Evolutionary conservation across 371 early-diverging fungal species (phyloP).

Genomic region (Syncephalastrum contaminatum): DNA sequence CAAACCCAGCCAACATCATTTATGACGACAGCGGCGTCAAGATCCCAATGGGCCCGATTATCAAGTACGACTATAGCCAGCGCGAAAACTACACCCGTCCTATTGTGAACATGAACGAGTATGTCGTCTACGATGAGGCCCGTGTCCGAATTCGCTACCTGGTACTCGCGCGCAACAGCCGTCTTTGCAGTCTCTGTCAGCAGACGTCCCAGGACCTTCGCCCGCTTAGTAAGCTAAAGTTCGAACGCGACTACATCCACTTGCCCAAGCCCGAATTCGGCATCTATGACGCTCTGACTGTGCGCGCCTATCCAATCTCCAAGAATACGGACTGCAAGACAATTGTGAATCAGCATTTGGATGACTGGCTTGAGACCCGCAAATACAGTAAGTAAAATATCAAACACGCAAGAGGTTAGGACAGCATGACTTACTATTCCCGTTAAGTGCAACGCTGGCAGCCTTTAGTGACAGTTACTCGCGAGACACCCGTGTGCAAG

Average conservation of each 20-base stretch:
- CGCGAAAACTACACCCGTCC: neutral
- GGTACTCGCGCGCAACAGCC: conserved; percentile 41
- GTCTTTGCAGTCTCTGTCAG: conserved; percentile 44
- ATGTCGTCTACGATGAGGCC: conserved; percentile 51
- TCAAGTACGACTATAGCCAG: neutral
- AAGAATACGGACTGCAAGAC: conserved; percentile 17
- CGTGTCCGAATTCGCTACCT: conserved; percentile 58
- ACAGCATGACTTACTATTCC: neutral
- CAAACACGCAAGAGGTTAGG: neutral
- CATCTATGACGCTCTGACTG: conserved; percentile 22
- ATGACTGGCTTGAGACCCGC: conserved; percentile 13
- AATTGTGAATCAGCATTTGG: conserved; percentile 24
- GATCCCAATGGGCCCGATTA: conserved; percentile 45
- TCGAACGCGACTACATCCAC: conserved; percentile 14
- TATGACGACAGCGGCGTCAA: conserved; percentile 33
- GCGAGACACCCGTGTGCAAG: conserved; percentile 33
- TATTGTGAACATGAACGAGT: conserved; percentile 52
- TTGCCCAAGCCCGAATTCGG: conserved; percentile 16
- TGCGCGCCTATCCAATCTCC: conserved; percentile 24
- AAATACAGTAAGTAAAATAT: conserved; percentile 30
- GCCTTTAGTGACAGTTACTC: conserved; percentile 24
- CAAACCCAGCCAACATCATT: conserved; percentile 32
- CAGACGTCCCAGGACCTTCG: too few species aligned
- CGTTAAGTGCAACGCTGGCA: conserved; percentile 32
- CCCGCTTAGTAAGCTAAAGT: conserved; percentile 7